Evolutionary conservation across 441 rosid genomes (phyloP), one percentile per base, ranked within the genome.

Genomic region (Arabidopsis hybrid): DNA sequence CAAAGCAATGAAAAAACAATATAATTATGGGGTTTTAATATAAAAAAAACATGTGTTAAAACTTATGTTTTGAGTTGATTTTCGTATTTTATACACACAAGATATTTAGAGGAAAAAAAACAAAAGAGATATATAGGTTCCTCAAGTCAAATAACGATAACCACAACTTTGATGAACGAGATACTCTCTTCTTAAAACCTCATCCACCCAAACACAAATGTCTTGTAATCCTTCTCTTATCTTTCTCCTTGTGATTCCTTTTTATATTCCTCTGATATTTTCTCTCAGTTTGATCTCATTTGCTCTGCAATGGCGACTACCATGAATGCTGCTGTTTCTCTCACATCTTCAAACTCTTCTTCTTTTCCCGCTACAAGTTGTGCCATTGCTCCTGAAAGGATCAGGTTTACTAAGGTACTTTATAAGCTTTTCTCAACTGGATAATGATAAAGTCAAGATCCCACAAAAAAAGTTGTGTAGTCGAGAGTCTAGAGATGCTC

Each of bases 321-420:
- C 62, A 78, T 93, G 32, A 89, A 87, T 73, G 92, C 97, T 78
- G 88, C 94, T 66, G 86, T 89, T 76, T 86, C 93, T 60, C 84
- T 91, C 39, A 88, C 98, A 1, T 82, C 87, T 55, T 80, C 95
- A 56, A 86, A 86, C 63, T 79, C 98, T 38, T 60, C 91, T 64
- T 80, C 90, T 43, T 79, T 88, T 59, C 69, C 92, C 8, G 70
- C 90, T 55, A 85, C 89, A 61, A 77, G 83, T 61, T 83, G 84
- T 64, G 71, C 84, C 83, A 72, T 80, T 69, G 64, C 88, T 35
- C 75, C 89, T 17, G 97, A 93, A 14, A 84, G 93, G 79, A 80
- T 91, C 87, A 79, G 83, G 84, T 84, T 91, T 40, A 87, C 68
- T 71, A 89, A 86, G 95, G 97, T 84, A 82, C 34, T 61, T 35